Conservation (phyloP, 768 basidiomycete species). For the Suillus bovinus region DNA sequence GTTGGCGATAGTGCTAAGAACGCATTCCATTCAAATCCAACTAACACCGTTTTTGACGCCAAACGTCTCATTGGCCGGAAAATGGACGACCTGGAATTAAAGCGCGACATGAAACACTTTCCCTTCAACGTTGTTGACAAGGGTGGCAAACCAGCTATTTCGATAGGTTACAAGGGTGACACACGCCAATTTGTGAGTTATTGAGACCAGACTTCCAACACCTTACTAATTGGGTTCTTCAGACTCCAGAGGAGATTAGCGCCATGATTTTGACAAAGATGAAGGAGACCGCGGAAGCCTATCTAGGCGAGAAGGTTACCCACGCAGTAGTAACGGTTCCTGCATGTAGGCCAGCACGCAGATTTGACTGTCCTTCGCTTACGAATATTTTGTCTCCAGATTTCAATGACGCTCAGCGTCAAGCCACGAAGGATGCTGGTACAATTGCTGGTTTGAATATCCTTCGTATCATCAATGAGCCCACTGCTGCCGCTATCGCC, state of each 20-base stretch:
- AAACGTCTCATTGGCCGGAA: slow-evolving; percentile 94
- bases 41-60: slow-evolving; percentile 95
- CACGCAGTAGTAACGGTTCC: slow-evolving; percentile 99
- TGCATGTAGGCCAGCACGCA: slow-evolving; percentile 57
- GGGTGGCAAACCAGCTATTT: slow-evolving; percentile 76
- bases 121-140: slow-evolving; percentile 83
- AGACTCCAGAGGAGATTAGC: slow-evolving; percentile 93
- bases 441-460: slow-evolving; percentile 93
- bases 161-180: slow-evolving; percentile 78
- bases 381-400: slow-evolving; percentile 51
- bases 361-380: not conserved
- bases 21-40: slow-evolving; percentile 86
- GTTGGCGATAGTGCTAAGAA: slow-evolving; percentile 98
- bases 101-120: slow-evolving; percentile 83
- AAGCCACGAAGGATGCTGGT: slow-evolving; percentile 98
- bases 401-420: slow-evolving; percentile 99
- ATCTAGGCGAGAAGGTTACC: slow-evolving; percentile 93
- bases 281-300: slow-evolving; percentile 99
- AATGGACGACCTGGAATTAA: slow-evolving; percentile 76
- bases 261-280: slow-evolving; percentile 97
- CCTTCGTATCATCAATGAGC: slow-evolving; percentile 97
- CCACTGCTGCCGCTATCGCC: slow-evolving; percentile 95
- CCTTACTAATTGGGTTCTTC: slow-evolving; percentile 1
- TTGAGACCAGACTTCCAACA: not conserved
- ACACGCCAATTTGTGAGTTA: slow-evolving; percentile 76